Base-by-base conservation (phyloP, 208 protist genomes). In the Acanthamoeba lenticulata region DNA sequence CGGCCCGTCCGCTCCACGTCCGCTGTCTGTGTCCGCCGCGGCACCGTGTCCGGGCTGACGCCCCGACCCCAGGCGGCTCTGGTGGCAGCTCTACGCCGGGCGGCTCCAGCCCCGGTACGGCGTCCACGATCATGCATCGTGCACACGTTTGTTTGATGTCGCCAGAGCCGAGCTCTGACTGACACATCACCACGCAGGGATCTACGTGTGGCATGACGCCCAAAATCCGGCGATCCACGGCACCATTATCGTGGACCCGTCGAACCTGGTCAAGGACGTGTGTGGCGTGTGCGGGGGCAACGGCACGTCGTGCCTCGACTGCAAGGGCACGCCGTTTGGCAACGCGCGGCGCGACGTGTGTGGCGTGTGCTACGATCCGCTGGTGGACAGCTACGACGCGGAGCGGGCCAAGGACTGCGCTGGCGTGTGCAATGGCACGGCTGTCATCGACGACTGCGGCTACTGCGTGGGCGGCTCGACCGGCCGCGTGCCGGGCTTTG, bases 251-350 rank as follows among this genome's bases (percentile, higher is more conserved):
- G 79, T 88, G 0, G 79, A 88, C 32, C 79, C 79, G 17, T 88
- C 79, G 17, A 38, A 91, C 24, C 27, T 91, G 9, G 38, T 36
- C 38, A 36, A 38, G 38, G 85, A 91, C 57, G 40, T 24, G 0
- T 91, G 85, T n/a, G 85, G 85, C 6, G 85, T 91, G 55, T 91
- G 85, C 85, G 85, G 85, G 52, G 85, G 85, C 85, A 91, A 91
- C 3, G 85, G 85, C 57, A 91, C 85, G 0, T 24, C 55, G 38
- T 91, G 85, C 2, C 60, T 91, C 3, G 85, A 91, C 57, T 91
- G 85, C 57, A 72, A 65, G 55, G 2, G 85, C 55, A 49, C 6
- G 55, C 55, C 85, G 24, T 72, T 24, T 21, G 85, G 85, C 85
- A 42, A 69, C 27, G 27, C 85, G 15, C 34, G 49, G 0, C 32